Evolutionary conservation across 306 rosid genomes (phyloP).

Genomic region (Vigna reflexopilosa): DNA sequence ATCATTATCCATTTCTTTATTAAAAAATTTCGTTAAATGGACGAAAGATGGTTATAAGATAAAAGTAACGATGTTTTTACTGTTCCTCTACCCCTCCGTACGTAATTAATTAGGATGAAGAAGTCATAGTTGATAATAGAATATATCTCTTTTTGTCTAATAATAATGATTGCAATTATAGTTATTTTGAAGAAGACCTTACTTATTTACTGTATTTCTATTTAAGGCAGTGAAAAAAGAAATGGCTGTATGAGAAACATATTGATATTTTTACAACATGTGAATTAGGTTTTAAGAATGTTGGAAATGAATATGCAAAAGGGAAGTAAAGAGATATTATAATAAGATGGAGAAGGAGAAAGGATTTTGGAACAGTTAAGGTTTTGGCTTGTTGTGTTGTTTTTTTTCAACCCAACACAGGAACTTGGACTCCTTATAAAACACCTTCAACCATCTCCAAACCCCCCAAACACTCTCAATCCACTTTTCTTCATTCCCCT

Average conservation of each 20-base stretch:
- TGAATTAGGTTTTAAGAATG: background rate
- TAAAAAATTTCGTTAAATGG: background rate
- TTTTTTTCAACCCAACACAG: slow-evolving; percentile 52
- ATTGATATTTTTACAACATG: no score
- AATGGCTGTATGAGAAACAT: background rate
- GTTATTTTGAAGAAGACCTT: background rate
- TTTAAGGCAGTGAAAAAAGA: background rate
- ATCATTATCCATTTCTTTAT: no score
- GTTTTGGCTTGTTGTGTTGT: slow-evolving; percentile 47
- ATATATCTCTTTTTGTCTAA: background rate
- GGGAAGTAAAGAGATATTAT: background rate
- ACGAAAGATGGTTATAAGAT: background rate
- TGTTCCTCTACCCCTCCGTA: background rate
- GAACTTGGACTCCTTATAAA: slow-evolving; percentile 55
- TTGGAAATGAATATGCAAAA: background rate
- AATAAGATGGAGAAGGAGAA: background rate
- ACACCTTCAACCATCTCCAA: slow-evolving; percentile 47
- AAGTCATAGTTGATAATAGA: background rate
- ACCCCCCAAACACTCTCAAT: slow-evolving; percentile 41
- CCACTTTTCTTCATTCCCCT: background rate
- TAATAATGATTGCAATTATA: background rate
- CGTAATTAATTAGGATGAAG: background rate
- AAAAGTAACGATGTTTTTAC: background rate
- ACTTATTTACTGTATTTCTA: background rate
- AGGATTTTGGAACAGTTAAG: slow-evolving; percentile 28